These are phyloP conservation scores for Phytophthora gonapodyides DNA, from an alignment of 352 stramenopile species.

Conservation along the genomic window DNA sequence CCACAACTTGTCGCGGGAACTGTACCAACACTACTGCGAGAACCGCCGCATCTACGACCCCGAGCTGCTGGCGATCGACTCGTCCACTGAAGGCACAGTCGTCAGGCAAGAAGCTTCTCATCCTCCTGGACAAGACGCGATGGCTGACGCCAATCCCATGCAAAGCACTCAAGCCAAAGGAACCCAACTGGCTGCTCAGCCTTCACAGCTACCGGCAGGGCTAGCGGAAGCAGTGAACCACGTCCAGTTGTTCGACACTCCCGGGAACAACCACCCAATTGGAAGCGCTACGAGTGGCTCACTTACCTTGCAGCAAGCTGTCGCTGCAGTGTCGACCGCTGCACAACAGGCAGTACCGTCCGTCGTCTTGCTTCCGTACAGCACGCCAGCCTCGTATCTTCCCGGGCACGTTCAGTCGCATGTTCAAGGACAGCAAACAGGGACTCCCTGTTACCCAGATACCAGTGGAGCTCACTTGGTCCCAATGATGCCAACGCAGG, in stretches of 20 bases:
- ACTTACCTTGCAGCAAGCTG: slow-evolving; percentile 12
- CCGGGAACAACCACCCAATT: slow-evolving; percentile 5
- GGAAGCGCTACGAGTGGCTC: slow-evolving; percentile 12
- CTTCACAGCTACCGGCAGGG: slow-evolving; percentile 29
- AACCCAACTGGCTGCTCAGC: slow-evolving; percentile 13
- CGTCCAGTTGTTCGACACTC: slow-evolving; percentile 21
- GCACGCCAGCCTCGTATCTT: slow-evolving; percentile 18
- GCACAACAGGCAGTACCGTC: slow-evolving; percentile 32
- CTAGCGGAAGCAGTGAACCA: slow-evolving; percentile 32
- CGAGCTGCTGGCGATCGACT: slow-evolving; percentile 65
- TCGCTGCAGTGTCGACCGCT: slow-evolving; percentile 1
- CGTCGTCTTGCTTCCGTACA: slow-evolving; percentile 42
- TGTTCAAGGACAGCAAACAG: slow-evolving; percentile 7
- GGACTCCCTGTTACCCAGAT: background rate
- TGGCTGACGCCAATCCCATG: background rate
- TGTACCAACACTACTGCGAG: slow-evolving; percentile 79
- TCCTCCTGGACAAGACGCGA: slow-evolving; percentile 2
- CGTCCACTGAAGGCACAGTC: slow-evolving; percentile 36
- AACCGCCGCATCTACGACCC: slow-evolving; percentile 83
- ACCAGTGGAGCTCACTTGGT: background rate
- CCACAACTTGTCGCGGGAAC: slow-evolving; percentile 74
- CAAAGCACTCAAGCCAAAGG: slow-evolving; percentile 5
- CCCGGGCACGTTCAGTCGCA: slow-evolving; percentile 16
- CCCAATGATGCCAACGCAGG: slow-evolving; percentile 13
- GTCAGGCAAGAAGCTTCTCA: slow-evolving; percentile 26